phyloP scores from a whole-genome alignment of 2,329 filamentous ascomycete species.

The Aspergillus eucalypticola region DNA sequence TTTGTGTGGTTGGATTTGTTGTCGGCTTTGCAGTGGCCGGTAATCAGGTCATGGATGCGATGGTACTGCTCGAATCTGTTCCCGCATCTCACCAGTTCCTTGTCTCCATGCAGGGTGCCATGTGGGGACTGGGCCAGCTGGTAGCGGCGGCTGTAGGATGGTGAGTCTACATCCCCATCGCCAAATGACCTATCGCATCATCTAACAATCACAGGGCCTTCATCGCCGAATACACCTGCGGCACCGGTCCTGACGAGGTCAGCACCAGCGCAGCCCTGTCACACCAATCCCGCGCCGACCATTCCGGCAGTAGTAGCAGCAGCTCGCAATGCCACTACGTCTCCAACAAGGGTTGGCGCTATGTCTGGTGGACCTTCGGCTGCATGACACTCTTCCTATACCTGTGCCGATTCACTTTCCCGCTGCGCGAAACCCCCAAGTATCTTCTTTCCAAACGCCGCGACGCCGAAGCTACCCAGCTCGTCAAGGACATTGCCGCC shows the following conservation, averaged over 20 bases:
- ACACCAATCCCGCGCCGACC: constrained; percentile 2
- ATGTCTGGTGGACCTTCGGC: constrained; percentile 26
- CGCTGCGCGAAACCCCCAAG: constrained; percentile 22
- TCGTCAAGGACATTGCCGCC: constrained; percentile 22
- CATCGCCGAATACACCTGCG: constrained; percentile 23
- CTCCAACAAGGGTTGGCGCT: constrained; percentile 27
- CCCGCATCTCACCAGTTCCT: constrained; percentile 25
- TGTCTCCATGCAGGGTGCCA: constrained; percentile 18
- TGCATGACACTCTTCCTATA: constrained; percentile 24
- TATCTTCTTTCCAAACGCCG: constrained; percentile 18
- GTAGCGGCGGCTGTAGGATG: constrained; percentile 22
- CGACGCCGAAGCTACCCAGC: constrained; percentile 21
- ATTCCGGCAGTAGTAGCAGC: constrained; percentile 9
- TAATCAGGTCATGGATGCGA: constrained; percentile 19
- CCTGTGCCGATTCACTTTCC: constrained; percentile 20
- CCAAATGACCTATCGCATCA: no score
- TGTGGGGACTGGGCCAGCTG: constrained; percentile 23
- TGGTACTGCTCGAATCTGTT: constrained; percentile 20
- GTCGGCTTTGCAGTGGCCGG: constrained; percentile 22
- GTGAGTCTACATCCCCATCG: constrained; percentile 1
- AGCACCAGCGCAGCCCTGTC: constrained; percentile 15
- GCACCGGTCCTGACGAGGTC: constrained; percentile 23
- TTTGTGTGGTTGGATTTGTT: constrained; percentile 22
- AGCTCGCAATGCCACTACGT: constrained; percentile 22
- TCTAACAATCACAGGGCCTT: constrained; percentile 19